Evolutionary conservation across 2,329 filamentous ascomycete species (phyloP), one percentile per base, ranked within the genome.

Genomic region (Aspergillus sp.): DNA sequence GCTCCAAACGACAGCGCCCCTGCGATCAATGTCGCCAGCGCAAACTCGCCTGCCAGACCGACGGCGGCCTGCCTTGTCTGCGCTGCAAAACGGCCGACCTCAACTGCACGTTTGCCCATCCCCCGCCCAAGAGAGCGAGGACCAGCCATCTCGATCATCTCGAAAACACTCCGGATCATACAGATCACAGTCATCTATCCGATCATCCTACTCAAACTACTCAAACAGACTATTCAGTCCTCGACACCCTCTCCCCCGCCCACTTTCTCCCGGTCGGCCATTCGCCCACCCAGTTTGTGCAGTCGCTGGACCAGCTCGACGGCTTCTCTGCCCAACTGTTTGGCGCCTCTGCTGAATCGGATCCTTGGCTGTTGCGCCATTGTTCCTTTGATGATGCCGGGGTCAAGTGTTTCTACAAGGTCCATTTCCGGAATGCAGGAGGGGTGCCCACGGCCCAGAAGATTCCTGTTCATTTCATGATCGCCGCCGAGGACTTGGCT

Each of bases 401-500:
- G 1, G 56, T 68, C 44, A 58, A 60, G 7, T 53, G 54, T 19
- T 64, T 67, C 27, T 59, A 66, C 45, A 62, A 61, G 39, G 52
- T 67, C 7, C 62, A 66, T 43, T 60, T 64, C 42, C 62, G 65
- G n/a, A 65, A 67, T 46, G 65, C 61, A 5, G 65, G 65, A 2
- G 65, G 65, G 7, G 61, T 67, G 12, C 65, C 63, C 1, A 60
- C 58, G 2, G 48, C 50, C 2, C 61, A 64, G 6, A 54, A 58
- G 42, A 64, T 67, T 5, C 65, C 65, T 1, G 54, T 66, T 3
- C 64, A 63, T 39, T 61, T 58, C 33, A 52, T 60, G 45, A 54
- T 59, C 26, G 48, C 55, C 2, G 52, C 54, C 3, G 48, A 54
- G n/a, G 51, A 57, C 10, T 46, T 57, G 27, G 47, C 56, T 3